phyloP scores from a whole-genome alignment of 768 basidiomycete genomes.

The Tephrocybe rancida region DNA sequence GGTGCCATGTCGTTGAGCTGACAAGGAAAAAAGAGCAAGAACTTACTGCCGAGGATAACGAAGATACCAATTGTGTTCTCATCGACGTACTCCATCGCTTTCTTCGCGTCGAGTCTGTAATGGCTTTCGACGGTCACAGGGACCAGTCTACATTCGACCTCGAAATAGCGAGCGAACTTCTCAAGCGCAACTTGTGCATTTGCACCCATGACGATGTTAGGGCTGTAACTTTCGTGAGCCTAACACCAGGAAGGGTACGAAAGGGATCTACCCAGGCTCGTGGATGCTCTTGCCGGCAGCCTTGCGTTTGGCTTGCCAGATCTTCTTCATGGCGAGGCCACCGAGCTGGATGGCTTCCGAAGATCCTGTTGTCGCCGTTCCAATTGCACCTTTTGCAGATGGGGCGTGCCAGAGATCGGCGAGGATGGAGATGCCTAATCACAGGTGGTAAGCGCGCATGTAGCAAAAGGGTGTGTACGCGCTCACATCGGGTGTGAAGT shows the following conservation, averaged over 20 bases:
- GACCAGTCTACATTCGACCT: constrained; percentile 63
- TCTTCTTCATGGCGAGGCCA: constrained; percentile 75
- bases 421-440: constrained; percentile 46
- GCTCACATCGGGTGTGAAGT: constrained; percentile 54
- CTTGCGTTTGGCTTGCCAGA: constrained; percentile 71
- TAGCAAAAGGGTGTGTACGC: not conserved
- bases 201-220: constrained; percentile 69
- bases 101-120: constrained; percentile 60
- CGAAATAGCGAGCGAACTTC: constrained; percentile 73
- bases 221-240: constrained; percentile 31
- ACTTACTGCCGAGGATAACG: constrained; percentile 47
- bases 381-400: constrained; percentile 60
- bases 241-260: not conserved
- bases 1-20: constrained; percentile 51
- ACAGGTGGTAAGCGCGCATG: not conserved
- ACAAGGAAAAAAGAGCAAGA: constrained; percentile 14
- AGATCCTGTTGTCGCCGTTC: constrained; percentile 72
- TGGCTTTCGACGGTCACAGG: constrained; percentile 52
- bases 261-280: constrained; percentile 61
- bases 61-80: constrained; percentile 78
- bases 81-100: constrained; percentile 66
- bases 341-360: constrained; percentile 76
- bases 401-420: constrained; percentile 75
- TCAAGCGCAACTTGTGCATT: constrained; percentile 75
- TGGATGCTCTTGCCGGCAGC: constrained; percentile 71